phyloP scores from a whole-genome alignment of 2,329 filamentous ascomycete species.

The Chrysosphaeria jannelii region DNA sequence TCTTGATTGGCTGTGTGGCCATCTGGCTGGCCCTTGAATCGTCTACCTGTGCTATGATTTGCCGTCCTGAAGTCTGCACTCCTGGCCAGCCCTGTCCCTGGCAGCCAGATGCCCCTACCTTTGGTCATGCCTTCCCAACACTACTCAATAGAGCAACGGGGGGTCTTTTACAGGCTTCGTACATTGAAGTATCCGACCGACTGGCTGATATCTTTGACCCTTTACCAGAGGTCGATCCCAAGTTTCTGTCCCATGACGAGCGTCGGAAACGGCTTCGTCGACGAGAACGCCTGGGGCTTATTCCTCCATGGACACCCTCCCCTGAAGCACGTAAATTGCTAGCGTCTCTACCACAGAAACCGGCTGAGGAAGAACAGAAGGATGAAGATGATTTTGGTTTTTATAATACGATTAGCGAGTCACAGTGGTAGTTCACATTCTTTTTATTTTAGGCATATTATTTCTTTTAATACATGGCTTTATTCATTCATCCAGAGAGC shows the following conservation, averaged over 20 bases:
- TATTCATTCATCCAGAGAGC: no score
- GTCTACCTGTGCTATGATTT: slow-evolving; percentile 21
- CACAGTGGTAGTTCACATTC: no score
- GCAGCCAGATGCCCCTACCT: slow-evolving; percentile 26
- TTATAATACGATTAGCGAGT: no score
- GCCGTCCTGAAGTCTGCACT: slow-evolving; percentile 20
- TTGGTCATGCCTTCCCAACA: slow-evolving; percentile 29
- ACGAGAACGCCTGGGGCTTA: slow-evolving; percentile 16
- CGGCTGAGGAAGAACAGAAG: no score
- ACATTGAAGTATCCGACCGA: slow-evolving; percentile 12
- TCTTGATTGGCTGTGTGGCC: no score
- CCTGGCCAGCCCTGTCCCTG: slow-evolving; percentile 17
- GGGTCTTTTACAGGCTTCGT: slow-evolving; percentile 15
- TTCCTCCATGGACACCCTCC: slow-evolving; percentile 10
- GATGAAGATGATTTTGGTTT: no score
- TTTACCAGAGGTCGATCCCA: slow-evolving; percentile 16
- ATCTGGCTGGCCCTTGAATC: slow-evolving; percentile 26
- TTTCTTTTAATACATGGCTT: no score
- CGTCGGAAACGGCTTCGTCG: slow-evolving; percentile 19
- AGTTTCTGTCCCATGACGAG: slow-evolving; percentile 15
- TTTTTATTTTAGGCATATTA: no score
- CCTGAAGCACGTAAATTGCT: slow-evolving; percentile 14
- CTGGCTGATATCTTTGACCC: slow-evolving; percentile 16
- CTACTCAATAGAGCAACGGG: slow-evolving; percentile 28
- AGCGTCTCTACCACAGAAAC: no score